phyloP scores from a whole-genome alignment of 2,329 filamentous ascomycete species.

The Fusarium irregulare region DNA sequence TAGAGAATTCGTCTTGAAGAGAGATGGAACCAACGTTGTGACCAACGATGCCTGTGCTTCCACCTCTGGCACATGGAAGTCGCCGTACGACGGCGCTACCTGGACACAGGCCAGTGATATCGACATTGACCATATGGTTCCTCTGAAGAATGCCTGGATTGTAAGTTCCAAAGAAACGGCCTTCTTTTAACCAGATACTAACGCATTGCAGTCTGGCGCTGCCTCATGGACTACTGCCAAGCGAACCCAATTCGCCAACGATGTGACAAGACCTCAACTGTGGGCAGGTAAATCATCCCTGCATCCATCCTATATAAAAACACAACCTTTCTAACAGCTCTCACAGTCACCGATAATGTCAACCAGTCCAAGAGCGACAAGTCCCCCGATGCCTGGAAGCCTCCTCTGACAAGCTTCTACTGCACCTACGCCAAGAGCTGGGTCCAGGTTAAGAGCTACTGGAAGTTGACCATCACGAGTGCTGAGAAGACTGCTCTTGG shows the following conservation, averaged over 20 bases:
- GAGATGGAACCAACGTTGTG: slow-evolving; percentile 75
- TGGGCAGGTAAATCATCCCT: slow-evolving; percentile 60
- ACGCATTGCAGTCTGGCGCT: slow-evolving; percentile 70
- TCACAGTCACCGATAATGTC: slow-evolving; percentile 75
- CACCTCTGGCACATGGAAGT: slow-evolving; percentile 75
- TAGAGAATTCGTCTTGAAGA: slow-evolving; percentile 44
- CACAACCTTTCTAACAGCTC: neutral
- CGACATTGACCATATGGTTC: slow-evolving; percentile 87
- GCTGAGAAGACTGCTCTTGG: slow-evolving; percentile 77
- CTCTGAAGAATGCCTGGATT: slow-evolving; percentile 83
- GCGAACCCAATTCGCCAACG: slow-evolving; percentile 79
- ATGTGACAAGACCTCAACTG: slow-evolving; percentile 79
- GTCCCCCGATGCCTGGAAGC: slow-evolving; percentile 82
- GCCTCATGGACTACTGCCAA: slow-evolving; percentile 75
- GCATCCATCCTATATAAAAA: no score
- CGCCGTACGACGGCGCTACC: slow-evolving; percentile 77
- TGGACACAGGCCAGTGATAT: slow-evolving; percentile 77
- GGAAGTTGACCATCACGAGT: slow-evolving; percentile 73
- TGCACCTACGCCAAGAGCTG: slow-evolving; percentile 84
- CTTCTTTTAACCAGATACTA: neutral
- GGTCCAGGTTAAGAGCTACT: slow-evolving; percentile 82
- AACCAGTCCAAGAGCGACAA: slow-evolving; percentile 80
- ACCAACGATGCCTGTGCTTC: slow-evolving; percentile 69
- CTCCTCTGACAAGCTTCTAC: slow-evolving; percentile 73
- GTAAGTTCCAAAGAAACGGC: slow-evolving; percentile 52